Evolutionary conservation across 23 red algal genomes (phyloP), one percentile per base, ranked within the genome.

Genomic region (Gracilaria gracilis): DNA sequence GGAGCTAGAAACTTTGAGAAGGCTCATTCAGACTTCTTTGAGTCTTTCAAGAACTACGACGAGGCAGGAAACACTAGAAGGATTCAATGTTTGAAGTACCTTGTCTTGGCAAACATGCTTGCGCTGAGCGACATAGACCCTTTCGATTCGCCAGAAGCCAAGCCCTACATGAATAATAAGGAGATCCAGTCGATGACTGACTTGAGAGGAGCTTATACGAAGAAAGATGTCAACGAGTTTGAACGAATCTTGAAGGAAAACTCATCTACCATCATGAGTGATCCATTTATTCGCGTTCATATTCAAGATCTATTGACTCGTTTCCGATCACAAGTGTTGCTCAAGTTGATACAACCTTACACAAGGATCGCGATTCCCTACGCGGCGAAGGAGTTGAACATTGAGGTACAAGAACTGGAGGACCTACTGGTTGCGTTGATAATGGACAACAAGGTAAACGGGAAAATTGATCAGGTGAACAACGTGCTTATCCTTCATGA

Each of bases 71-170:
- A 87, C 44, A 66, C 80, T 4, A 58, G 91, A 53, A 84, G 97
- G 69, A 92, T 99, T 72, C 90, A 94, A 29, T 95, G 91, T 58
- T 84, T 99, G 23, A 95, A 96, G 59, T 99, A 99, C 84, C 50
- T 99, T 34, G 97, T 99, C 25, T 59, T 99, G 1, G 97, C 97
- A 29, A 99, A 99, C 87, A 95, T 99, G 97, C 97, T 99, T 57
- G 80, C 90, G 9, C 37, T 90, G n/a, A 94, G 85, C n/a, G 88
- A 91, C 40, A 96, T 99, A 31, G 89, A 99, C 82, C 94, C 94
- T 0, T 99, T 99, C 61, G 94, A 95, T 51, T 94, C 94, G 34
- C 97, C 94, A 21, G 97, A 99, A 81, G 91, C 94, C 38, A 95
- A 96, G 86, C 91, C 97, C 20, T 99, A 96, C 81, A 86, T 86